Percentiles rank a stretch among this genome's conserved stretches.
Evolutionary conservation across 805 yeast species (phyloP).

Genomic region (Metschnikowia chrysomelidarum): DNA sequence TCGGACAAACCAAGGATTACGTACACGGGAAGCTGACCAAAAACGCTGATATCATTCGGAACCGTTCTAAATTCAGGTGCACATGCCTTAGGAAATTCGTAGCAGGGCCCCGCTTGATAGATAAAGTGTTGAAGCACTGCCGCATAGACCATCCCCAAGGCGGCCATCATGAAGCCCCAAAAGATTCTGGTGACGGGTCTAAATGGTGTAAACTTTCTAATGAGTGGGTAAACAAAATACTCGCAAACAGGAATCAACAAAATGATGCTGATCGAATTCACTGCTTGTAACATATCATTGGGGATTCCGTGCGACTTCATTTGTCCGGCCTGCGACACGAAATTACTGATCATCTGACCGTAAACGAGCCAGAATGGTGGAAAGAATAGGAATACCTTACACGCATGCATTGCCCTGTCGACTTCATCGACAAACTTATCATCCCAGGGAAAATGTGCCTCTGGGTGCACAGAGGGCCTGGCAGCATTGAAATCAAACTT

Average conservation of each 20-base stretch:
- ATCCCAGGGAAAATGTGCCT: conserved; percentile 12
- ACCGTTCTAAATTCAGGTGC: conserved; percentile 10
- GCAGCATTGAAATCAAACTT: conserved; percentile 13
- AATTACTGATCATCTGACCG: conserved; percentile 17
- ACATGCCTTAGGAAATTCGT: conserved; percentile 11
- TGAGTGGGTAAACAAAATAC: conserved; percentile 13
- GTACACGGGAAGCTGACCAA: conserved; percentile 15
- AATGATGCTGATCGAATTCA: conserved; percentile 14
- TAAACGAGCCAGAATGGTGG: conserved; percentile 19
- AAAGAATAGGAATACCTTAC: conserved; percentile 17
- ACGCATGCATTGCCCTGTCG: conserved; percentile 13
- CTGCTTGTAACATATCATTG: conserved; percentile 16
- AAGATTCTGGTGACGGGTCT: conserved; percentile 17
- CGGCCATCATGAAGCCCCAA: conserved; percentile 16
- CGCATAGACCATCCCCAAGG: conserved; percentile 15
- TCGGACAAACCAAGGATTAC: conserved; percentile 12
- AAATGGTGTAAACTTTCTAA: conserved; percentile 16
- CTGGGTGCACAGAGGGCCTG: conserved; percentile 16
- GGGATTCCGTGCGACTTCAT: conserved; percentile 19
- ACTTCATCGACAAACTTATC: conserved; percentile 17
- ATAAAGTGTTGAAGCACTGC: conserved; percentile 16
- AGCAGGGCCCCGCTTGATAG: conserved; percentile 16
- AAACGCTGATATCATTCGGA: conserved; percentile 13
- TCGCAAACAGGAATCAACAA: conserved; percentile 16
- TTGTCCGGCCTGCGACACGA: conserved; percentile 18